Conservation (phyloP, 345 rosid species). For the Brassica juncea region DNA sequence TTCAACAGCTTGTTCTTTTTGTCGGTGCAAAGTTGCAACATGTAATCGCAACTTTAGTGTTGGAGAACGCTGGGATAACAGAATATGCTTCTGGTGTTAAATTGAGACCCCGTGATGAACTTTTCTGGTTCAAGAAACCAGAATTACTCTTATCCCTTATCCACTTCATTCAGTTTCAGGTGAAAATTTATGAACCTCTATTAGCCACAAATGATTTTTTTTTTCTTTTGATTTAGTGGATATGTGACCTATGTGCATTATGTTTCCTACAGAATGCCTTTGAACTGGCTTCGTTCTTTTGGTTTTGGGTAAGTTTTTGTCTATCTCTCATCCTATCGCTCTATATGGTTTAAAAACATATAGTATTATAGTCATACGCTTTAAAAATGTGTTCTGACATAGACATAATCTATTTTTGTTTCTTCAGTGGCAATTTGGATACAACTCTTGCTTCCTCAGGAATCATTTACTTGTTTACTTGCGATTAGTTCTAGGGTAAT, state of each 20-base stretch:
- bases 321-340: not conserved
- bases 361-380: not conserved
- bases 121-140: conserved; percentile 96
- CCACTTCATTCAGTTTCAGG: conserved; percentile 96
- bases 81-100: conserved; percentile 51
- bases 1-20: conserved; percentile 53
- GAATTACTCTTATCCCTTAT: conserved; percentile 72
- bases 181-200: conserved; percentile 19
- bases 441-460: conserved; percentile 78
- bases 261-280: conserved; percentile 76
- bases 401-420: conserved; percentile 25
- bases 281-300: conserved; percentile 91
- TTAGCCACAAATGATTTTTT: not conserved
- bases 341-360: not conserved
- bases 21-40: conserved; percentile 87
- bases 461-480: conserved; percentile 70
- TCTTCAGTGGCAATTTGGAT: conserved; percentile 94
- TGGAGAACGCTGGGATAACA: conserved; percentile 70
- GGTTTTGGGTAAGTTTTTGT: conserved; percentile 78
- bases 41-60: conserved; percentile 78
- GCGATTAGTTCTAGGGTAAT: conserved; percentile 80
- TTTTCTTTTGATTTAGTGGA: not conserved
- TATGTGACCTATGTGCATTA: conserved; percentile 22
- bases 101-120: conserved; percentile 85
- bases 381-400: not conserved